Evolutionary conservation across 495 filamentous ascomycete species (phyloP).

Genomic region (Peziza echinospora): DNA sequence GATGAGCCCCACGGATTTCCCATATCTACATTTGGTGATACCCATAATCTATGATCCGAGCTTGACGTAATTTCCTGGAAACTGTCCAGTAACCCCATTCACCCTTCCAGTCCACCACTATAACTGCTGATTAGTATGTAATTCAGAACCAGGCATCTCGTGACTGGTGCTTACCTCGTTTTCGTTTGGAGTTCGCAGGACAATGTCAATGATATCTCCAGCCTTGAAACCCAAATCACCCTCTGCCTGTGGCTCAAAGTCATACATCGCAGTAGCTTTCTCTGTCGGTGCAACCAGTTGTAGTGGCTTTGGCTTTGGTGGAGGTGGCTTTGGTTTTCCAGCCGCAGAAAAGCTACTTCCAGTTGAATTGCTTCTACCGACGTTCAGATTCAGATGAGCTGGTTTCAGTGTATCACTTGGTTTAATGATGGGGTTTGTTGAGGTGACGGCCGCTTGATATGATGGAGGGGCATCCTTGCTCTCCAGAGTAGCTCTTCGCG

Average conservation of each 20-base stretch:
- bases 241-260: conserved; percentile 89
- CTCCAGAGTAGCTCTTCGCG: background rate
- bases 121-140: background rate
- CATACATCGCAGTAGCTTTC: conserved; percentile 66
- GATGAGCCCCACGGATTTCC: too few relatives aligned
- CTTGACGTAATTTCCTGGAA: conserved; percentile 53
- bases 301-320: conserved; percentile 74
- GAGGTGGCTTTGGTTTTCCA: conserved; percentile 67
- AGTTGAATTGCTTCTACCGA: conserved; percentile 32
- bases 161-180: conserved; percentile 34
- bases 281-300: conserved; percentile 41
- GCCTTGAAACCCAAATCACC: conserved; percentile 80
- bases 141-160: background rate
- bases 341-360: conserved; percentile 32
- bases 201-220: conserved; percentile 80
- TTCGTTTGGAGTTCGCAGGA: conserved; percentile 54
- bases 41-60: conserved; percentile 4
- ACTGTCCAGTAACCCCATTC: conserved; percentile 64
- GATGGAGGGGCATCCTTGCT: background rate
- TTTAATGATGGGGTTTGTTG: background rate
- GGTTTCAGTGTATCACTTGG: background rate
- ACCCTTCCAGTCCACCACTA: conserved; percentile 75
- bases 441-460: background rate
- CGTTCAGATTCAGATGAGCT: conserved; percentile 17
- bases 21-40: too few relatives aligned